Evolutionary conservation across 768 basidiomycete species (phyloP), one percentile per base, ranked within the genome.

Genomic region (Russula sp.): DNA sequence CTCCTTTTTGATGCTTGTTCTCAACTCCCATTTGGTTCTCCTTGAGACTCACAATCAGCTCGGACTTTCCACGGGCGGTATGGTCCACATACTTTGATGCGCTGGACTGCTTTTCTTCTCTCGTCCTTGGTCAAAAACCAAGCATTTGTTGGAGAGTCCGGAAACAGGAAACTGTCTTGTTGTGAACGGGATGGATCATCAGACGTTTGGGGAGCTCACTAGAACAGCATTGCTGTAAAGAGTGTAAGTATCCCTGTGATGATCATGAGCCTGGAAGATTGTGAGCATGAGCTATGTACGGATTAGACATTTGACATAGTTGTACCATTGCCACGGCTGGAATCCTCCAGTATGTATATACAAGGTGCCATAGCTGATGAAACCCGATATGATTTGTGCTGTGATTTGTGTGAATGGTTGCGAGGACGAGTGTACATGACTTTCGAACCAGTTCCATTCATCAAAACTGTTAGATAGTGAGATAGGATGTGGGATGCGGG

Each of bases 21-120:
- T 91, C 89, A 10, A 90, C 81, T 35, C 89, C 90, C 0, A 87
- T 87, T 81, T 91, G 88, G 65, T 90, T 89, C 73, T 77, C 80
- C 83, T 85, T 66, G 27, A 20, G 62, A 51, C 8, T 22, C 18
- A 58, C 6, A 37, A 52, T 57, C 50, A 40, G 42, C 51, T 39
- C 16, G 22, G 18, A 14, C 16, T 6, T 20, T 27, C 3, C 6
- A 27, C 10, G 48, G 4, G 5, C n/a, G 32, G 27, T 4, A 32
- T n/a, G 42, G 4, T n/a, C 10, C 44, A 63, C 61, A 20, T 50
- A 84, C 85, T 77, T 85, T 85, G 62, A 90, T 80, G 8, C 88
- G 81, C 55, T 76, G 78, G 27, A 90, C 77, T 1, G 88, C 88
- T n/a, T 76, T 77, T 3, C 74, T 75, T 11, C 86, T 82, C 68